phyloP scores from a whole-genome alignment of 331 rosid genomes.

The Cydonia oblonga region DNA sequence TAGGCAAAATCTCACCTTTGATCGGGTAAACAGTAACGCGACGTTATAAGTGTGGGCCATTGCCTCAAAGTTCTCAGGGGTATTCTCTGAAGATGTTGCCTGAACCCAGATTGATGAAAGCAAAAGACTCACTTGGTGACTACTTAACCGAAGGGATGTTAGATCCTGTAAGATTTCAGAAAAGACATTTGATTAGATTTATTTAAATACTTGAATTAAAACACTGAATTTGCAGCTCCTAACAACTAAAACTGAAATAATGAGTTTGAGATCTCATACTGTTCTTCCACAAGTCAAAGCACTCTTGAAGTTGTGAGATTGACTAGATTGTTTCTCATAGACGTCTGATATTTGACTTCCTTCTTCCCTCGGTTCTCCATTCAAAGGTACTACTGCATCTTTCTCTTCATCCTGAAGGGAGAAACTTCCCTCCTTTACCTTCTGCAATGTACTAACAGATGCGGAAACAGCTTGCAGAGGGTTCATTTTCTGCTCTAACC shows the following conservation, averaged over 20 bases:
- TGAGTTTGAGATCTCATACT: constrained; percentile 28
- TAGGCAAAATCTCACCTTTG: constrained; percentile 54
- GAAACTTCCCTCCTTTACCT: constrained; percentile 29
- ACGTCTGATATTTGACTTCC: constrained; percentile 21
- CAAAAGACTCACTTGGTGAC: constrained; percentile 86
- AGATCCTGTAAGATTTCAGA: constrained; percentile 45
- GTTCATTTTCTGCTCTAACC: constrained; percentile 25
- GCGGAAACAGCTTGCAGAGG: constrained; percentile 20
- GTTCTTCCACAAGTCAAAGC: constrained; percentile 44
- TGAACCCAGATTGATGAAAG: constrained; percentile 97
- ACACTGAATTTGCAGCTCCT: background rate
- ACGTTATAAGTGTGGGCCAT: constrained; percentile 78
- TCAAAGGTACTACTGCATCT: constrained; percentile 20
- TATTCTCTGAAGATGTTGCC: constrained; percentile 67
- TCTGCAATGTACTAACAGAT: constrained; percentile 21
- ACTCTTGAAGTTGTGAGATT: constrained; percentile 26
- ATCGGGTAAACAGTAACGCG: constrained; percentile 61
- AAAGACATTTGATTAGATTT: constrained; percentile 8
- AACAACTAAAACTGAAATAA: background rate
- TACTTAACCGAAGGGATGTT: constrained; percentile 71
- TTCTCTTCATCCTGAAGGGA: constrained; percentile 30
- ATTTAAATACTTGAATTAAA: background rate
- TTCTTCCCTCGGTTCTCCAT: constrained; percentile 26
- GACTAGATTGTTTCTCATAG: constrained; percentile 21
- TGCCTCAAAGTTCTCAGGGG: constrained; percentile 74